Conservation (phyloP, 768 basidiomycete genomes). For the Phlegmacium glaucopus region DNA sequence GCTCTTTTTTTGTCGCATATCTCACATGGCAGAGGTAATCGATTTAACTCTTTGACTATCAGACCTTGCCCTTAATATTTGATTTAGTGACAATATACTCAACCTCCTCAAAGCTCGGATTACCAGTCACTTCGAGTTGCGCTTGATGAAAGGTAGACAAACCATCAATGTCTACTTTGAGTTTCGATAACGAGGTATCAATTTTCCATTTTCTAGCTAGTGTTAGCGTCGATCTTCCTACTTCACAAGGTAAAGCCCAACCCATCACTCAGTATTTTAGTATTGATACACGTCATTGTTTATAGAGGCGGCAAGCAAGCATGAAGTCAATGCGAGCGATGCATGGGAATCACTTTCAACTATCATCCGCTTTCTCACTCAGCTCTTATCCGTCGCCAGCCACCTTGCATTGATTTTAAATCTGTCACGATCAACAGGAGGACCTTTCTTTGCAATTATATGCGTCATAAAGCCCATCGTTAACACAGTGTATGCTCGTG, state of each 20-base stretch:
- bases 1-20: constrained; percentile 12
- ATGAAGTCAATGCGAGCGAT: constrained; percentile 13
- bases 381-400: constrained; percentile 18
- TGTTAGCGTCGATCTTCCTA: constrained; percentile 19
- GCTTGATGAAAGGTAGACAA: constrained; percentile 24
- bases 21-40: constrained; percentile 23
- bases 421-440: constrained; percentile 26
- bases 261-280: not conserved
- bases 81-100: no score
- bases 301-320: constrained; percentile 19
- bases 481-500: constrained; percentile 9
- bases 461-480: constrained; percentile 31
- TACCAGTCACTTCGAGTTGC: constrained; percentile 21
- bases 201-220: constrained; percentile 8
- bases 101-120: constrained; percentile 15
- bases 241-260: constrained; percentile 17
- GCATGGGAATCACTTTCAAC: constrained; percentile 25
- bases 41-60: no score
- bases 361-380: constrained; percentile 18
- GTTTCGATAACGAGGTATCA: not conserved
- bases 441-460: constrained; percentile 30
- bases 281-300: not conserved
- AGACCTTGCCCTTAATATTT: not conserved
- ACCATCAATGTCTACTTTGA: not conserved
- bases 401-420: constrained; percentile 30